Conservation (phyloP, 495 filamentous ascomycete species). For the Xeromyces bisporus region DNA sequence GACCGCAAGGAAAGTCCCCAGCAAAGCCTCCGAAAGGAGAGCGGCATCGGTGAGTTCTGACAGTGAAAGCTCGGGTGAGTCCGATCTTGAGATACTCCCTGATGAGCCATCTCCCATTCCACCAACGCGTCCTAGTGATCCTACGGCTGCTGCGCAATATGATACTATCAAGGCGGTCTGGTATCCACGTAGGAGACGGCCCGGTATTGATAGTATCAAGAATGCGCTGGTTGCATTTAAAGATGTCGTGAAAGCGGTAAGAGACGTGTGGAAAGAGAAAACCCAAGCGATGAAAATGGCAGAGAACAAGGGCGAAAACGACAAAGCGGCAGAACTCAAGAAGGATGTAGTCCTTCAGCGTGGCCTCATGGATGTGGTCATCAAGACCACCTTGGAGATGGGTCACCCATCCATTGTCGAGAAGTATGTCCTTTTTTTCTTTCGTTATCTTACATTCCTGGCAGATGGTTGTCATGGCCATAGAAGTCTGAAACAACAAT, state of each 20-base stretch:
- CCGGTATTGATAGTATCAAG: constrained; percentile 30
- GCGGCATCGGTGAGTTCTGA: constrained; percentile 24
- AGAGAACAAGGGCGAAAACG: constrained; percentile 31
- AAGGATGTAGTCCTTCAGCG: constrained; percentile 39
- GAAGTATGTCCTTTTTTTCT: constrained; percentile 34
- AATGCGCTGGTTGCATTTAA: constrained; percentile 38
- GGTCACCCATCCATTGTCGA: constrained; percentile 50
- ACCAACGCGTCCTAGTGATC: constrained; percentile 29
- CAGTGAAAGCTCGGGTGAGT: constrained; percentile 34
- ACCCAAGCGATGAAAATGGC: constrained; percentile 39
- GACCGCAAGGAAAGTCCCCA: constrained; percentile 6
- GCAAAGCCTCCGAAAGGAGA: constrained; percentile 17
- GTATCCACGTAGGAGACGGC: constrained; percentile 34
- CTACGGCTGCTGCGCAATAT: constrained; percentile 38
- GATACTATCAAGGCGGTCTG: constrained; percentile 50
- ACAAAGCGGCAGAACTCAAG: constrained; percentile 22
- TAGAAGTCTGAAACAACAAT: constrained; percentile 20
- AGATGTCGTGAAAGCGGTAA: constrained; percentile 43
- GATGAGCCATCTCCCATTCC: constrained; percentile 40
- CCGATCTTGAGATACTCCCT: constrained; percentile 28
- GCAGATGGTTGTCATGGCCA: constrained; percentile 15
- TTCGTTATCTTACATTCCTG: constrained; percentile 4
- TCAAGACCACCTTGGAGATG: constrained; percentile 38
- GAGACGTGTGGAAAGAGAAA: constrained; percentile 45
- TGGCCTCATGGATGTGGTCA: constrained; percentile 40